phyloP scores from a whole-genome alignment of 306 rosid genomes.

The Prunus kanzakura region DNA sequence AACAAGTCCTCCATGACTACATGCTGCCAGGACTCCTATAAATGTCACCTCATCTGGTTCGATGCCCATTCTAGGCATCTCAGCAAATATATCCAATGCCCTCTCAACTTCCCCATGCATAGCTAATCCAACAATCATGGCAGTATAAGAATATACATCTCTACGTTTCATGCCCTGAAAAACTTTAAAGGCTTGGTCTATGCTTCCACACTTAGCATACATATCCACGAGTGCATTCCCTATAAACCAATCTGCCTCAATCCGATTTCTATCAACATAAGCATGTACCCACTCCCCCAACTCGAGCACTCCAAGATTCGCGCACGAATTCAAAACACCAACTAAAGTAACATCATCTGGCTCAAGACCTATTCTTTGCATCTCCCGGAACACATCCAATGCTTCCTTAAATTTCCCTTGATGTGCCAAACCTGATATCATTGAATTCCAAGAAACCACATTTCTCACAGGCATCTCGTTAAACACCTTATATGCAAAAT shows the following conservation, averaged over 20 bases:
- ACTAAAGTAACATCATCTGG: conserved; percentile 43
- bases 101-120: conserved; percentile 35
- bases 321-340: conserved; percentile 37
- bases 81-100: conserved; percentile 31
- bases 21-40: conserved; percentile 38
- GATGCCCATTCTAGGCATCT: conserved; percentile 28
- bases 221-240: conserved; percentile 46
- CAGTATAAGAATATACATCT: conserved; percentile 39
- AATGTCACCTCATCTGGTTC: conserved; percentile 45
- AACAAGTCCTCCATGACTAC: conserved; percentile 45
- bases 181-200: conserved; percentile 32
- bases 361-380: conserved; percentile 32
- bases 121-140: conserved; percentile 41
- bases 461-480: conserved; percentile 29
- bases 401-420: conserved; percentile 37
- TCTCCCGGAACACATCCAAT: conserved; percentile 25
- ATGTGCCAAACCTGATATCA: conserved; percentile 36
- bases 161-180: conserved; percentile 30
- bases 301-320: conserved; percentile 41
- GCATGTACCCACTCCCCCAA: conserved; percentile 45
- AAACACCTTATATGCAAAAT: conserved; percentile 18
- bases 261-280: conserved; percentile 27
- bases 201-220: conserved; percentile 48
- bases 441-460: conserved; percentile 38
- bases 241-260: conserved; percentile 33